Evolutionary conservation across 192 early-diverging fungal species (phyloP), one percentile per base, ranked within the genome.

Genomic region (Linnemannia elongata): DNA sequence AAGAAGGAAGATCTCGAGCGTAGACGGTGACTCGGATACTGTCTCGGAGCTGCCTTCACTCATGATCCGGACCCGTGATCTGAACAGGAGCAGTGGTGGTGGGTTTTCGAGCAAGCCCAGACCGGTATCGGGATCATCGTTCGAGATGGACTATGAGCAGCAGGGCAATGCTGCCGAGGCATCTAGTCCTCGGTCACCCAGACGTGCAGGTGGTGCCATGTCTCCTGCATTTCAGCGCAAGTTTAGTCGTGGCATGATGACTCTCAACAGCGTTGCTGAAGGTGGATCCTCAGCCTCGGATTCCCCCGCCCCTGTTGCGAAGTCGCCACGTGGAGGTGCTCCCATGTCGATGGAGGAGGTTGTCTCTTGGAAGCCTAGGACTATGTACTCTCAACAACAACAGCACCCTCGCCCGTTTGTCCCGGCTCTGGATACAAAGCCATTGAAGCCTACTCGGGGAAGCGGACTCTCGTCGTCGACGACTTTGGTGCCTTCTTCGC

Each of bases 21-120:
- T 80, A 12, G 79, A 80, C 17, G 72, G 71, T 8, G 79, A 80
- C 38, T 80, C 79, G 44, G 79, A 80, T 17, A 80, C 79, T 1
- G 54, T 80, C 12, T 54, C 79, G 10, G 79, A 80, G 20, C 57
- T 80, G 18, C 79, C 79, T 10, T 35, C 57, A 1, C 36, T 80
- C n/a, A 55, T 27, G 17, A 80, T 80, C 24, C 79, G 79, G 24
- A 80, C 79, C 44, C 54, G 72, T 12, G 79, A 80, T 20, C 22
- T 80, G n/a, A 80, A 68, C 44, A 57, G 72, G 44, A 80, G 79
- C 18, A 74, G 27, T 35, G 55, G 78, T 33, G 78, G 79, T 49
- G 41, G 71, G n/a, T 24, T 13, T 8, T 30, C 36, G 20, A 69
- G n/a, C 38, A 57, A 45, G 13, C 27, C 55, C 18, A 27, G 83